Conservation (phyloP, 2,329 filamentous ascomycete genomes). For the Exophiala spinifera region DNA sequence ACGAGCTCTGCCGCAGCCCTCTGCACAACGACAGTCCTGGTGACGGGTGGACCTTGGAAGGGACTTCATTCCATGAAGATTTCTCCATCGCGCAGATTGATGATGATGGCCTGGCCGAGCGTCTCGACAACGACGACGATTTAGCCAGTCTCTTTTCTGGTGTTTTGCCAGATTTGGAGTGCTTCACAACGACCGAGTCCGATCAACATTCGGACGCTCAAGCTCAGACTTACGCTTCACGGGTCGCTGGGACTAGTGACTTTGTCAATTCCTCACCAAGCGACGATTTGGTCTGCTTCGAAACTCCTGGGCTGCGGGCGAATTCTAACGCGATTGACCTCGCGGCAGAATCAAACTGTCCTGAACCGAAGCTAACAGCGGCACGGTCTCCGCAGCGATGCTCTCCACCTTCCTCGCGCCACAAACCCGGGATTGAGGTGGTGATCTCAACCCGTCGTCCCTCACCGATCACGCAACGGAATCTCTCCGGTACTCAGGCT, state of each 20-base stretch:
- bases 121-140: conserved; percentile 3
- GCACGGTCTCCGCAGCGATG: too few relatives aligned
- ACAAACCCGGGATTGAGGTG: too few relatives aligned
- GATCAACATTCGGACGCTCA: background rate
- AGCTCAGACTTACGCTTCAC: background rate
- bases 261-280: background rate
- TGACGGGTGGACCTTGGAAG: background rate
- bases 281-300: background rate
- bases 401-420: too few relatives aligned
- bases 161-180: background rate
- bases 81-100: background rate
- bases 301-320: background rate
- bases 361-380: background rate
- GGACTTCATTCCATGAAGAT: background rate
- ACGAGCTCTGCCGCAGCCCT: background rate
- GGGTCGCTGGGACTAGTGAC: background rate
- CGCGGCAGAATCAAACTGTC: background rate
- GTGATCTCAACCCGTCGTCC: too few relatives aligned
- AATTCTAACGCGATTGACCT: background rate
- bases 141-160: background rate
- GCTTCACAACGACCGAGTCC: background rate
- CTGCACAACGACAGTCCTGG: background rate
- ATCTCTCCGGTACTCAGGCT: too few relatives aligned
- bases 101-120: background rate
- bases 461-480: too few relatives aligned